Percentiles rank a stretch among this genome's conserved stretches.
Evolutionary conservation across 306 rosid species (phyloP).

Genomic region (Chamaecrista fasciculata): DNA sequence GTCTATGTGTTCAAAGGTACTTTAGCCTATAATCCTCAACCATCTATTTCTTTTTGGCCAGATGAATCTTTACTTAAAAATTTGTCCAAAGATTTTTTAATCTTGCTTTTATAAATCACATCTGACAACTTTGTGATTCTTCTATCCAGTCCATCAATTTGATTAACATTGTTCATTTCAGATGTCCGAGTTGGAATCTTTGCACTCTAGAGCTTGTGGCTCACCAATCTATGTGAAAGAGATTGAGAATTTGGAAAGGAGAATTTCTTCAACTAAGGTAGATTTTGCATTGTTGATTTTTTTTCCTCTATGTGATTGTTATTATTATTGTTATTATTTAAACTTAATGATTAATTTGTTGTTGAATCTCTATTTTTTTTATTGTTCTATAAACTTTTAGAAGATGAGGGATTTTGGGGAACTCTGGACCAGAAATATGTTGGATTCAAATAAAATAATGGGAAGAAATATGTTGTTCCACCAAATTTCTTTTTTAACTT

Average conservation of each 20-base stretch:
- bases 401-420: neutral
- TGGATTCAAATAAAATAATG: neutral
- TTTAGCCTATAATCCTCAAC: constrained; percentile 15
- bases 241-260: constrained; percentile 53
- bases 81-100: constrained; percentile 1
- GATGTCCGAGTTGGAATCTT: constrained; percentile 75
- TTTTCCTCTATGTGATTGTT: too few relatives aligned
- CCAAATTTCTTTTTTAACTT: neutral
- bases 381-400: neutral
- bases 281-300: constrained; percentile 5
- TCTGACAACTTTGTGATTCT: constrained; percentile 25
- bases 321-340: neutral
- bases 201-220: constrained; percentile 63
- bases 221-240: constrained; percentile 62
- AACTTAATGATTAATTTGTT: neutral
- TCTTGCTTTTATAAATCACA: constrained; percentile 16
- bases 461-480: neutral
- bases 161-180: constrained; percentile 42
- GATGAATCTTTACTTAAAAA: neutral
- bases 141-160: constrained; percentile 33
- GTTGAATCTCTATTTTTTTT: neutral
- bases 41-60: neutral
- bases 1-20: constrained; percentile 56
- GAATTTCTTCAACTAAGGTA: constrained; percentile 65
- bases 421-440: neutral